Conservation (phyloP, 441 rosid species). For the Jatropha podagrica region DNA sequence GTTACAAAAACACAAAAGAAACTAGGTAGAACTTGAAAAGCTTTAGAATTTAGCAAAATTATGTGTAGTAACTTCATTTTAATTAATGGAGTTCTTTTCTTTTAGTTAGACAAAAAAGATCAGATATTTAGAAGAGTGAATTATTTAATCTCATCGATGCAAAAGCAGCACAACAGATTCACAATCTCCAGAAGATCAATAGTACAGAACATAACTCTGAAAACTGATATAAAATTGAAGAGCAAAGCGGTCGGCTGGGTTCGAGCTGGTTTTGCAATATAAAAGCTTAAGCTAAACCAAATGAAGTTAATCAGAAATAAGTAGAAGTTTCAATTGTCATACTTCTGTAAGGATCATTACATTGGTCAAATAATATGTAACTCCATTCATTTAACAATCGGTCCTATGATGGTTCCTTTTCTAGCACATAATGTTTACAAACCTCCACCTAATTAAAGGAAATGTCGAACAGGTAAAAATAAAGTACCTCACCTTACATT, state of each 20-base stretch:
- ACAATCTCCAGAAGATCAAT: background rate
- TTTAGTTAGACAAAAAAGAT: background rate
- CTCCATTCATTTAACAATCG: background rate
- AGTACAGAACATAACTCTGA: background rate
- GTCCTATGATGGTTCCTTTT: background rate
- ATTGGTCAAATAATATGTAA: background rate
- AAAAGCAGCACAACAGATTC: background rate
- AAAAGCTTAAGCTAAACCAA: background rate
- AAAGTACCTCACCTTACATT: slow-evolving; percentile 52
- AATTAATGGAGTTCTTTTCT: background rate
- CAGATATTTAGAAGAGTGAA: background rate
- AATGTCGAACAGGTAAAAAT: background rate
- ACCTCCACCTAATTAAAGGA: background rate
- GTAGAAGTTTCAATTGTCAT: background rate
- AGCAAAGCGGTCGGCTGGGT: background rate
- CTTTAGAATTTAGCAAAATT: background rate
- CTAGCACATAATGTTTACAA: background rate
- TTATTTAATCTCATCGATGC: background rate
- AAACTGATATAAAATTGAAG: background rate
- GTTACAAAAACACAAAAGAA: background rate
- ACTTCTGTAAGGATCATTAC: background rate
- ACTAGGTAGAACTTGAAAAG: background rate
- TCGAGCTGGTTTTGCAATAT: slow-evolving; percentile 4
- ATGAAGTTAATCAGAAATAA: background rate
- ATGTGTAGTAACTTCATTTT: background rate